A percentile compares a stretch with the other conserved stretches of the same genome.
phyloP scores from a whole-genome alignment of 1,284 basidiomycete genomes.

The Pseudozyma sp. region DNA sequence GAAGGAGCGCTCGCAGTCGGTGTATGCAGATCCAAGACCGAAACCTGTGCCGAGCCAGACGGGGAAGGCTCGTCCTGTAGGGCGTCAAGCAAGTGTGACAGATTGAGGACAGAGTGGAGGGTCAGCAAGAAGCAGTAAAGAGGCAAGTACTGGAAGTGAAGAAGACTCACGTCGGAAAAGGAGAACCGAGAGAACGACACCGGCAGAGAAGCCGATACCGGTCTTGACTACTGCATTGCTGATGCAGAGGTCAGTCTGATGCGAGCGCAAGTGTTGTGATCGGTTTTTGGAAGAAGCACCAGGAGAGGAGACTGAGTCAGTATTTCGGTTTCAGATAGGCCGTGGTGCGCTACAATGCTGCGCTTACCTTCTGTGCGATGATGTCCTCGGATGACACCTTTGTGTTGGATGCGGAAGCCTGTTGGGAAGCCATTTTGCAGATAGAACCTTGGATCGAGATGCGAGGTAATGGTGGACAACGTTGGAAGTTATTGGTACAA shows the following conservation, averaged over 20 bases:
- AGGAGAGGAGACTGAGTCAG: conserved; percentile 1
- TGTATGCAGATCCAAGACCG: conserved; percentile 83
- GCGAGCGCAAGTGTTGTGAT: background rate
- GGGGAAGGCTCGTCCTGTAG: conserved; percentile 92
- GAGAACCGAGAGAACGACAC: conserved; percentile 92
- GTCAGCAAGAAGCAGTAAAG: conserved; percentile 8
- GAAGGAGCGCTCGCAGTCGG: conserved; percentile 95
- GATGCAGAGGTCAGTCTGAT: conserved; percentile 68
- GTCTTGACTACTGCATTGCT: conserved; percentile 75
- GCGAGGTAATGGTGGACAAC: conserved; percentile 1
- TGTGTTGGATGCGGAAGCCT: conserved; percentile 42
- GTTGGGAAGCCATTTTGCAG: conserved; percentile 40
- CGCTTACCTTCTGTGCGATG: conserved; percentile 82
- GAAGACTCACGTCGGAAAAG: conserved; percentile 87
- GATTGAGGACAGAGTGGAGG: conserved; percentile 24
- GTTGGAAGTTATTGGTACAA: background rate
- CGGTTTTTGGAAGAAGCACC: background rate
- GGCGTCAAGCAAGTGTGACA: conserved; percentile 19
- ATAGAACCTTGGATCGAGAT: background rate
- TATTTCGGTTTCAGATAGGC: background rate
- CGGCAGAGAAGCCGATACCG: conserved; percentile 92
- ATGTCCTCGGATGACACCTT: conserved; percentile 83
- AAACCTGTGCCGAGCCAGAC: conserved; percentile 92
- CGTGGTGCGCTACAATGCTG: background rate
- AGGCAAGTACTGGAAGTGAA: no score